phyloP scores from a whole-genome alignment of 805 yeast species.

The Groenewaldozyma salmanticensis region DNA sequence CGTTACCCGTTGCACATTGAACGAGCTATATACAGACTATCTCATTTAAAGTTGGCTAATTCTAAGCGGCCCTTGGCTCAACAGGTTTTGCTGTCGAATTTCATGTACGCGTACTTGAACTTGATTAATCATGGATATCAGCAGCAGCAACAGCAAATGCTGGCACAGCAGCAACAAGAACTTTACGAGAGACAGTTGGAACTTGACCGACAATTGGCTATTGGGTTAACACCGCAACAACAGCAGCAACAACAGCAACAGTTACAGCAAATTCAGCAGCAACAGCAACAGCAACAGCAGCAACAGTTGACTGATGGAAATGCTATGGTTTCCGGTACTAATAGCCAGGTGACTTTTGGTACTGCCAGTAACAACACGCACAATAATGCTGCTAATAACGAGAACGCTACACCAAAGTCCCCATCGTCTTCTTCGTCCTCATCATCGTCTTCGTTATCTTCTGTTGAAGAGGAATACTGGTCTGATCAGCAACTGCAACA shows the following conservation, averaged over 20 bases:
- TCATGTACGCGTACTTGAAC: constrained; percentile 95
- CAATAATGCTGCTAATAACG: background rate
- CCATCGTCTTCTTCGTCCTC: background rate
- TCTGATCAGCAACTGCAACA: background rate
- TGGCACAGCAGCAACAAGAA: constrained; percentile 11
- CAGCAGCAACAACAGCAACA: constrained; percentile 1
- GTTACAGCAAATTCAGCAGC: background rate
- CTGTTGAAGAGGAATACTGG: background rate
- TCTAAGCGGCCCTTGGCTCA: constrained; percentile 85
- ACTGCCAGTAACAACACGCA: too few relatives aligned
- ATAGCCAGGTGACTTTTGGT: background rate
- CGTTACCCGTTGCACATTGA: constrained; percentile 93
- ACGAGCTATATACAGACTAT: constrained; percentile 84
- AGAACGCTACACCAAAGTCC: background rate
- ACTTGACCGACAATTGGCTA: background rate
- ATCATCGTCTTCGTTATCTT: background rate
- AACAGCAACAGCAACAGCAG: too few relatives aligned
- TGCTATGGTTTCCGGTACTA: background rate
- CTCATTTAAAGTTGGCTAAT: constrained; percentile 89
- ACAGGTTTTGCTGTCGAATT: constrained; percentile 86
- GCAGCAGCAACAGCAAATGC: constrained; percentile 24
- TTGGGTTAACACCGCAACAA: constrained; percentile 2
- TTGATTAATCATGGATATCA: constrained; percentile 72
- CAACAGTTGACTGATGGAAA: background rate
- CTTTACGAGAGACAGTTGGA: constrained; percentile 1